Base-by-base conservation (phyloP, 371 early-diverging fungal genomes). In the Rhizopus arrhizus region DNA sequence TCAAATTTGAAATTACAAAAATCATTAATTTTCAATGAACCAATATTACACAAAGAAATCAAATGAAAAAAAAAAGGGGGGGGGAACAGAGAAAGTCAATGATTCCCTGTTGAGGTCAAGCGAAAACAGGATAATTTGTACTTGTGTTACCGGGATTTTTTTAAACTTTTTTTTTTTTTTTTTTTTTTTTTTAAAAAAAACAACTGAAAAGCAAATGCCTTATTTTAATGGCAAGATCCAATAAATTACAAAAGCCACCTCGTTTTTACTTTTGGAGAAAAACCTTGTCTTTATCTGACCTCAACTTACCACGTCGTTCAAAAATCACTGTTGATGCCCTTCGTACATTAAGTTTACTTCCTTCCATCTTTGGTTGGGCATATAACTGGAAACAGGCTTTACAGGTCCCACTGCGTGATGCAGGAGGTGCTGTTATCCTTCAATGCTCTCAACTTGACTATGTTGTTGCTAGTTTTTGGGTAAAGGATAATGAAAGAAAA, bases 391-490 rank as follows among this genome's bases (percentile, higher is more conserved):
- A 62, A 53, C 69, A 70, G 38, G 78, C 81, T 10, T 62, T 67
- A 56, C 61, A 72, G 41, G 76, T 85, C 10, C 71, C 75, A 10
- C 53, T 70, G 22, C 70, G 85, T 45, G 82, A 85, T 70, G 80
- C 85, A 22, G 82, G 82, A 22, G 76, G 78, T 36, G 66, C 82
- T 16, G 61, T 81, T 50, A 66, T 68, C 10, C 59, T 85, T 45
- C 74, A 76, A 59, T 82, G 79, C 64, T 79, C 84, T 8, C 74
- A 78, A 33, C 64, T 80, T 22, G 85, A 86, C 35, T 85, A 80
- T 63, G 81, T 79, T 59, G 78, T 85, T 3, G 87, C 83, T 28
- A 78, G 75, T 33, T 70, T 83, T 34, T 86, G 86, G 86, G 86
- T 84, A 70, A 38, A 12, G 5, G 32, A 6, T 16, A 16, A 36